Evolutionary conservation across 257 asterid species (phyloP), one percentile per base, ranked within the genome.

Genomic region (Solanum verrucosum): DNA sequence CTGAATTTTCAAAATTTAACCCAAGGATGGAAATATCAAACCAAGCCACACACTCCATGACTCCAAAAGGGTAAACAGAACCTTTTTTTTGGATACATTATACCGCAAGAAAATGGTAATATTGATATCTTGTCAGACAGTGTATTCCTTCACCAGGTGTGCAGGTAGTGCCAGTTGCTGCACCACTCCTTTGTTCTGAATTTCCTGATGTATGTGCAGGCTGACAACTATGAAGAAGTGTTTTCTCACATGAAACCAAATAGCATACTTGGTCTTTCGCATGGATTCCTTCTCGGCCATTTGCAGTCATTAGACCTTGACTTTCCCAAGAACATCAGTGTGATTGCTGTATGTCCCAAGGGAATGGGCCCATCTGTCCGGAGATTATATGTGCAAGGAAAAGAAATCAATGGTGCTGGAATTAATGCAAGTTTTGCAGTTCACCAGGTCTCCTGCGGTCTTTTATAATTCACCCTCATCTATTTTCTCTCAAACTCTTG

Each of bases 301-400:
- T 91, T 96, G 92, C 99, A 96, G 92, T 95, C 99, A 1, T 25
- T 88, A 91, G 99, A 98, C 68, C 92, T 90, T 42, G 98, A 95
- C 89, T 96, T 96, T 67, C 99, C 99, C 34, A 95, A 95, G 89
- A 93, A 95, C 91, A 90, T 95, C 40, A 96, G 99, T 72, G 98
- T 96, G 38, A 91, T 96, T 87, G 99, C 99, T 83, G 99, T 96
- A 73, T 96, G 99, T 74, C 99, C 99, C 84, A 96, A 96, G 94
- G 99, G 99, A 74, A 94, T 96, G 99, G 98, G 99, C 23, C 99
- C 99, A 7, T 96, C 99, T 20, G 99, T 96, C 63, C 94, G 99
- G 93, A 93, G 99, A 92, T 90, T 96, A 87, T 96, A 96, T 35
- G 98, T 96, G 74, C 99, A 96, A 90, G 99, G 99, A 84, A 96